Evolutionary conservation across 352 stramenopile species (phyloP).

Genomic region (Pythium volutum): DNA sequence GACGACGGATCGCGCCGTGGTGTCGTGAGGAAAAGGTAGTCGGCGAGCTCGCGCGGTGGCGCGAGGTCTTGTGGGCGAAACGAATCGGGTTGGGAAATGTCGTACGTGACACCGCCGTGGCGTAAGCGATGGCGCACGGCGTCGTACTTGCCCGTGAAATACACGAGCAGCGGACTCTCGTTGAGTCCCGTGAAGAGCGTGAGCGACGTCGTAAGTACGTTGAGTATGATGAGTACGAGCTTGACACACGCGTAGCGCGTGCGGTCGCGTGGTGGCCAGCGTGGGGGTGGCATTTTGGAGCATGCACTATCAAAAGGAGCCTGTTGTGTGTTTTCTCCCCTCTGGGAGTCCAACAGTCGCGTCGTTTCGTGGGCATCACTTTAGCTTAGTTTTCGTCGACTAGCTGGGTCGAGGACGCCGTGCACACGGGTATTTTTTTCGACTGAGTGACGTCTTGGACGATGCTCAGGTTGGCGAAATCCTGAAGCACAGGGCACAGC

Average conservation of each 20-base stretch:
- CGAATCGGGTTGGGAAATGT: background rate
- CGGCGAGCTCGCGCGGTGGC: background rate
- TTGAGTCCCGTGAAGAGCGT: constrained; percentile 19
- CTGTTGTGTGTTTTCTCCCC: no score
- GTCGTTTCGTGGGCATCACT: no score
- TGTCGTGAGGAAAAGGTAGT: background rate
- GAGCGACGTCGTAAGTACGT: constrained; percentile 19
- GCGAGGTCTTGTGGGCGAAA: constrained; percentile 1
- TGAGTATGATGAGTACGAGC: constrained; percentile 12
- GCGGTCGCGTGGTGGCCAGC: background rate
- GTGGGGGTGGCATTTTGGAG: background rate
- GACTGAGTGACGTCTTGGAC: no score
- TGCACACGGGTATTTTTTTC: no score
- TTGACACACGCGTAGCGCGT: constrained; percentile 13
- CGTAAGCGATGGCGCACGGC: constrained; percentile 7
- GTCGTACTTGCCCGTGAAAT: constrained; percentile 15
- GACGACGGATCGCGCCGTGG: background rate
- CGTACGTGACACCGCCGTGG: constrained; percentile 21
- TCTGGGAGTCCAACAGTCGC: no score
- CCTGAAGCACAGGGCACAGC: no score
- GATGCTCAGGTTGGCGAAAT: no score
- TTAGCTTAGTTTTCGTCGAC: no score
- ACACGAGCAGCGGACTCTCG: constrained; percentile 8
- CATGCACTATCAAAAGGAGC: no score
- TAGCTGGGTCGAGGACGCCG: no score